Conservation (phyloP, 1,284 basidiomycete genomes). For the Pseudozyma hubeiensis region DNA sequence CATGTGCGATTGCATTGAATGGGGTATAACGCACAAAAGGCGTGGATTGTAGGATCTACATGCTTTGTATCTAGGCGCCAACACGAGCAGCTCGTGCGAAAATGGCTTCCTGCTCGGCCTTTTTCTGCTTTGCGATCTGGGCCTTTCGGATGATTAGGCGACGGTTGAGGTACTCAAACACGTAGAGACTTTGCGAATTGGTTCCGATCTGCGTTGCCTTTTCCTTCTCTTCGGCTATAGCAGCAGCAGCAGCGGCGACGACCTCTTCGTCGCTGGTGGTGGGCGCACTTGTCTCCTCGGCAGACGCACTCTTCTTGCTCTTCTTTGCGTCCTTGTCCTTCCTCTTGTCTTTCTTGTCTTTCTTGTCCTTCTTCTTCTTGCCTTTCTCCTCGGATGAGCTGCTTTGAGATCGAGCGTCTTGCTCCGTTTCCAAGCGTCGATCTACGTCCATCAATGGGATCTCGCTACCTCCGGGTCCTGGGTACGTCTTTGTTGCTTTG, state of each 20-base stretch:
- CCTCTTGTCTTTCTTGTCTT: constrained; percentile 29
- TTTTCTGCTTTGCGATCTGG: constrained; percentile 51
- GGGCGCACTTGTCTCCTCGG: background rate
- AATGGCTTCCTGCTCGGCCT: constrained; percentile 54
- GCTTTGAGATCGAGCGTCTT: constrained; percentile 2
- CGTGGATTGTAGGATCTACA: background rate
- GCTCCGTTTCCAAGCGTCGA: constrained; percentile 29
- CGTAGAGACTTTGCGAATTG: constrained; percentile 46
- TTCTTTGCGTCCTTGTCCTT: constrained; percentile 36
- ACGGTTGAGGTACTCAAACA: constrained; percentile 62
- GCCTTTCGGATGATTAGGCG: constrained; percentile 61
- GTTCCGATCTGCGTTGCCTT: constrained; percentile 44
- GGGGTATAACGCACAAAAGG: constrained; percentile 26
- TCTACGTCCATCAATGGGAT: constrained; percentile 48
- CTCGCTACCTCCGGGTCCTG: constrained; percentile 45
- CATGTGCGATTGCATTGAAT: background rate
- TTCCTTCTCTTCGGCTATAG: constrained; percentile 37
- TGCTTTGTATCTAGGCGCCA: constrained; percentile 15
- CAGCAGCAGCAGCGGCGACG: background rate
- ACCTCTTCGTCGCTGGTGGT: background rate
- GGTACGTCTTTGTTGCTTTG: constrained; percentile 31
- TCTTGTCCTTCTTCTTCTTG: constrained; percentile 20
- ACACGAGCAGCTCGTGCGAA: constrained; percentile 57
- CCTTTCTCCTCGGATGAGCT: constrained; percentile 14
- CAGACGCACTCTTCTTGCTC: constrained; percentile 20